Base-by-base conservation (phyloP, 2,329 filamentous ascomycete species). In the Hirsutella minnesotensis region DNA sequence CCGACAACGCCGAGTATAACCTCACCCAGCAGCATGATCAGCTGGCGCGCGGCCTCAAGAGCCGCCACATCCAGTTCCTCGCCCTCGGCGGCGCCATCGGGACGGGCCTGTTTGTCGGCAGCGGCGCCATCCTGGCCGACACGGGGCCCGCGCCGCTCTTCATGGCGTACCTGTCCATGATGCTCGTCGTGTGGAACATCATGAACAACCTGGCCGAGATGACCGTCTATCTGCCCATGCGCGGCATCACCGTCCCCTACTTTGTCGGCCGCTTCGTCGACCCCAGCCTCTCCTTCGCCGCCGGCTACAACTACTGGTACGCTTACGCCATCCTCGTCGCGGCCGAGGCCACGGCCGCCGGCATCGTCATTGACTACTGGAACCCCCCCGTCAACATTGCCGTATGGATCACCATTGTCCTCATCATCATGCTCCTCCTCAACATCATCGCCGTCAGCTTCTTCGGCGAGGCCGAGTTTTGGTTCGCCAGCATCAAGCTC, bases 61-160 rank as follows among this genome's bases (percentile, higher is more conserved):
- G 69, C 52, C 65, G 75, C 30, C 75, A 79, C 48, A 75, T 79
- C 34, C 75, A 79, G 51, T 77, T 79, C 57, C 61, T 79, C 31
- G 75, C 75, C 19, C 62, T 79, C 13, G 60, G 60, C 37, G 72
- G 73, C 47, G 75, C 72, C 19, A 80, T 81, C 48, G 77, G 77
- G 43, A 81, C 77, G 3, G 77, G 77, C 51, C 67, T 81, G 18
- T 81, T 81, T 56, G 69, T 82, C 46, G 75, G 77, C 44, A 77
- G 73, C 31, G 77, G 77, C 20, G 61, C 61, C 45, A 75, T 78
- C 41, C 62, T 81, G 41, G 63, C 69, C 29, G 61, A 63, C 9
- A 70, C 72, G 22, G 79, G 79, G 2, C 79, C 79, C 3, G 81
- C 79, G 5, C 79, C 82, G 0, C 63, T 87, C 15, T 72, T 87